A percentile compares a stretch with the other conserved stretches of the same genome.
These are phyloP conservation scores for Lanzia echinophila DNA, from an alignment of 2,329 filamentous ascomycete genomes.

Conservation along the genomic window DNA sequence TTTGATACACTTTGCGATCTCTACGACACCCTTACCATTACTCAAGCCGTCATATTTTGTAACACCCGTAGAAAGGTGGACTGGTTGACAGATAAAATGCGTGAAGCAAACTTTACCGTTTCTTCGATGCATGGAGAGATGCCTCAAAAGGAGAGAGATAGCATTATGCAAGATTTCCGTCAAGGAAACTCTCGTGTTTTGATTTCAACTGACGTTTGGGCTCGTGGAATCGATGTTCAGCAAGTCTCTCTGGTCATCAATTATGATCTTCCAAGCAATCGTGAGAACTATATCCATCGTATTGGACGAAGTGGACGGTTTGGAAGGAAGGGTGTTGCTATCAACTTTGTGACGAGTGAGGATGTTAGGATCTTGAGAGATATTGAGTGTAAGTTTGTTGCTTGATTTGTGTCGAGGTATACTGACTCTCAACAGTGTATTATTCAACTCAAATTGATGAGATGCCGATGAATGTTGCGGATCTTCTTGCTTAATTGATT, in stretches of 20 bases:
- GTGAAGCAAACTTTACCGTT: constrained; percentile 96
- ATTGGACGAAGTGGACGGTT: constrained; percentile 95
- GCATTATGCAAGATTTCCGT: constrained; percentile 98
- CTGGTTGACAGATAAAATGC: constrained; percentile 99
- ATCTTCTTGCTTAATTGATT: constrained; percentile 27
- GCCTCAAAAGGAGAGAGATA: constrained; percentile 96
- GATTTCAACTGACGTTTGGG: constrained; percentile 97
- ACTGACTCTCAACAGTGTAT: constrained; percentile 46
- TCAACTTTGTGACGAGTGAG: constrained; percentile 98
- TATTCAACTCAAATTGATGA: constrained; percentile 75
- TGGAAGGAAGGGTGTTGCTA: constrained; percentile 95
- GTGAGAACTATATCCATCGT: constrained; percentile 99
- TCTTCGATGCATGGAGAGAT: constrained; percentile 99
- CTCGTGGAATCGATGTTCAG: constrained; percentile 96
- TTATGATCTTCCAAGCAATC: constrained; percentile 95
- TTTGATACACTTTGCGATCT: constrained; percentile 98
- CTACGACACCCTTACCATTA: constrained; percentile 97
- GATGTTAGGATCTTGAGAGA: constrained; percentile 96
- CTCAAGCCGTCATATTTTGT: constrained; percentile 98
- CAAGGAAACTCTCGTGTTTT: constrained; percentile 93
- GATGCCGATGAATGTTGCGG: constrained; percentile 70
- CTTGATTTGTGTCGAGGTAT: background rate
- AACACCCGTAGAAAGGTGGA: constrained; percentile 99
- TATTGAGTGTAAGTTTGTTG: constrained; percentile 72
- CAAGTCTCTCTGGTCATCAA: constrained; percentile 98